Percentiles rank a stretch among this genome's conserved stretches.
Evolutionary conservation across 1,284 basidiomycete genomes (phyloP).

Genomic region (Coriolopsis trogii): DNA sequence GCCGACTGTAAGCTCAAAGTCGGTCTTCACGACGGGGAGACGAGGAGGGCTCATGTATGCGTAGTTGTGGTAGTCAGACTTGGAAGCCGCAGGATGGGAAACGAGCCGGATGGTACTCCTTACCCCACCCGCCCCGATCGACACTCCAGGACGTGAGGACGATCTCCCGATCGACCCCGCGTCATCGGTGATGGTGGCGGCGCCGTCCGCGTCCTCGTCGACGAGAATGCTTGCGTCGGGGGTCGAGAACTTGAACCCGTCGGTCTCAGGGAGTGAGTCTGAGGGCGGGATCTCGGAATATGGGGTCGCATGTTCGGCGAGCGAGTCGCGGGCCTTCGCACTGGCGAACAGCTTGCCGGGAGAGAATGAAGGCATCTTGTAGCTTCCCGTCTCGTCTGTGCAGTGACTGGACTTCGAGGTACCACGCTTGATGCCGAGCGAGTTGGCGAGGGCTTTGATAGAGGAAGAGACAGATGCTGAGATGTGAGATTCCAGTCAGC

Average conservation of each 20-base stretch:
- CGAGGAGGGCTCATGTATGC: conserved; percentile 50
- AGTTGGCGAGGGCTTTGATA: conserved; percentile 68
- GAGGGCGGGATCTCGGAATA: conserved; percentile 55
- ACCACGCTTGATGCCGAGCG: conserved; percentile 65
- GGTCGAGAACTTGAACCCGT: conserved; percentile 53
- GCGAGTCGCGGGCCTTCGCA: conserved; percentile 40
- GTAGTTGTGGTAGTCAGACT: background rate
- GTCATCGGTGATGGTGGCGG: conserved; percentile 47
- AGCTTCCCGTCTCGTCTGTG: conserved; percentile 11
- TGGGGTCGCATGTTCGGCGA: conserved; percentile 49
- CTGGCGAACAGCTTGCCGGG: conserved; percentile 20
- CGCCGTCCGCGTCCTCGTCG: conserved; percentile 12
- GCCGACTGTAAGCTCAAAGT: conserved; percentile 65
- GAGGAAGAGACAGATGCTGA: conserved; percentile 64
- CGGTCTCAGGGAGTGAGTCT: conserved; percentile 42
- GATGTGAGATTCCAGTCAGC: background rate
- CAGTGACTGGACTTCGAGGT: conserved; percentile 34
- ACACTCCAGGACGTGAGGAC: conserved; percentile 48
- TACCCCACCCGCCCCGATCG: conserved; percentile 39
- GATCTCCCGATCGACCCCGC: conserved; percentile 42
- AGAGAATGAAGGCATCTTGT: conserved; percentile 13
- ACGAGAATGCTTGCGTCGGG: conserved; percentile 33
- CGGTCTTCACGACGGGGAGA: conserved; percentile 62
- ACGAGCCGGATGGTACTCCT: conserved; percentile 64
- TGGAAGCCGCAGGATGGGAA: conserved; percentile 13